A percentile compares a stretch with the other conserved stretches of the same genome.
These are phyloP conservation scores for Plantago elongata DNA, from an alignment of 257 asterid genomes.

Conservation along the genomic window DNA sequence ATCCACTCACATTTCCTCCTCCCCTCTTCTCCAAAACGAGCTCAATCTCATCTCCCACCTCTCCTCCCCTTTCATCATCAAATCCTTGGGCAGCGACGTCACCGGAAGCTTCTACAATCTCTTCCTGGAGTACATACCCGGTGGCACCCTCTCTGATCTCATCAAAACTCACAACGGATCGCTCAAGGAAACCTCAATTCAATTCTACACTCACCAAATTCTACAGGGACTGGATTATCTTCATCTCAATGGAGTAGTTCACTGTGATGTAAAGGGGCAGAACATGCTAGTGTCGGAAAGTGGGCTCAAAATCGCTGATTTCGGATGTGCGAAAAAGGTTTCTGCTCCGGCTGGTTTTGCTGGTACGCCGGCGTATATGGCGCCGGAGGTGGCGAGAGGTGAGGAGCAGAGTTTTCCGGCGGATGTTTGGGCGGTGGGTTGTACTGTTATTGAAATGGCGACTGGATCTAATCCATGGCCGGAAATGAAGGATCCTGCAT, in stretches of 20 bases:
- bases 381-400: conserved; percentile 87
- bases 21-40: conserved; percentile 47
- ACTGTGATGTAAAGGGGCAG: conserved; percentile 73
- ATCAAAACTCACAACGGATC: conserved; percentile 46
- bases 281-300: conserved; percentile 47
- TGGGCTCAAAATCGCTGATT: conserved; percentile 66
- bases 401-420: conserved; percentile 72
- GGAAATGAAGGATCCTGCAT: conserved; percentile 57
- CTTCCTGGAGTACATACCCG: conserved; percentile 63
- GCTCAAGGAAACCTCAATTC: conserved; percentile 37
- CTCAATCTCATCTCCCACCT: conserved; percentile 45
- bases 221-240: conserved; percentile 55
- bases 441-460: conserved; percentile 76
- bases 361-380: conserved; percentile 89
- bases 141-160: conserved; percentile 68
- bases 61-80: conserved; percentile 51
- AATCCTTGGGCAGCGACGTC: conserved; percentile 48
- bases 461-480: conserved; percentile 79
- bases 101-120: conserved; percentile 42
- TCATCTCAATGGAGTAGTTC: conserved; percentile 50
- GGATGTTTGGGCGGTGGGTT: conserved; percentile 83
- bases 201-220: conserved; percentile 33
- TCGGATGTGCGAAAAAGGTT: conserved; percentile 57
- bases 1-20: conserved; percentile 41
- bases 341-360: conserved; percentile 26